phyloP scores from a whole-genome alignment of 495 filamentous ascomycete species.

The Aspergillus diversus region DNA sequence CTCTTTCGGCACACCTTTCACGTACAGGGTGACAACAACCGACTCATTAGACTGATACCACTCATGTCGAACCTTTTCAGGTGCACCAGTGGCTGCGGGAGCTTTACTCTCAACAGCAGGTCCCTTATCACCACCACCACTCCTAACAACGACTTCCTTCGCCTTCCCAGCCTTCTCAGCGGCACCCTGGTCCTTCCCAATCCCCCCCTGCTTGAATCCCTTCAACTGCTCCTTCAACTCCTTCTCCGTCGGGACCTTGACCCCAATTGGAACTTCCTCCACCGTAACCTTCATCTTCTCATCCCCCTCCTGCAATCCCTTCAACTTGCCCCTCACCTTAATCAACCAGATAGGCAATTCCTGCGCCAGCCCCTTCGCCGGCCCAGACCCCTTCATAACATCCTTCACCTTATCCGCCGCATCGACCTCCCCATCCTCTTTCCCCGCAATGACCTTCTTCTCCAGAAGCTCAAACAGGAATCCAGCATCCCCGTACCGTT shows the following conservation, averaged over 20 bases:
- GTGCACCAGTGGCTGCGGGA: conserved; percentile 16
- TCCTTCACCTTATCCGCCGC: conserved; percentile 38
- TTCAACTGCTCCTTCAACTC: conserved; percentile 40
- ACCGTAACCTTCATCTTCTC: conserved; percentile 60
- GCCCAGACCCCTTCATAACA: conserved; percentile 43
- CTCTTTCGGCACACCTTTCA: conserved; percentile 71
- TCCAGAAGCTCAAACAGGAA: conserved; percentile 71
- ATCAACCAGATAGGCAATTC: conserved; percentile 34
- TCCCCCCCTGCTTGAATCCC: conserved; percentile 33
- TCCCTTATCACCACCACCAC: background rate
- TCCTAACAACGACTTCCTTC: background rate
- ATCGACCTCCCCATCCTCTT: conserved; percentile 46
- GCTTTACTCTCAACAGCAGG: conserved; percentile 21
- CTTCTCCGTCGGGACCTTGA: conserved; percentile 49
- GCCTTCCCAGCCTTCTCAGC: conserved; percentile 3
- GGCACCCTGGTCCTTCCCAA: background rate
- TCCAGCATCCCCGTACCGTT: conserved; percentile 74
- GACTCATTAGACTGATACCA: conserved; percentile 75
- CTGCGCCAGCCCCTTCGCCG: conserved; percentile 59
- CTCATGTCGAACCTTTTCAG: conserved; percentile 70
- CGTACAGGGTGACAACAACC: conserved; percentile 71
- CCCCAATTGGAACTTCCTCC: conserved; percentile 62
- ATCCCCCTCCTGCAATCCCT: conserved; percentile 58
- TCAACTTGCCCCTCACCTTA: conserved; percentile 29
- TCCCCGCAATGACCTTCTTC: conserved; percentile 51